These are phyloP conservation scores for Populus tremula DNA, from an alignment of 345 rosid genomes.

Conservation along the genomic window DNA sequence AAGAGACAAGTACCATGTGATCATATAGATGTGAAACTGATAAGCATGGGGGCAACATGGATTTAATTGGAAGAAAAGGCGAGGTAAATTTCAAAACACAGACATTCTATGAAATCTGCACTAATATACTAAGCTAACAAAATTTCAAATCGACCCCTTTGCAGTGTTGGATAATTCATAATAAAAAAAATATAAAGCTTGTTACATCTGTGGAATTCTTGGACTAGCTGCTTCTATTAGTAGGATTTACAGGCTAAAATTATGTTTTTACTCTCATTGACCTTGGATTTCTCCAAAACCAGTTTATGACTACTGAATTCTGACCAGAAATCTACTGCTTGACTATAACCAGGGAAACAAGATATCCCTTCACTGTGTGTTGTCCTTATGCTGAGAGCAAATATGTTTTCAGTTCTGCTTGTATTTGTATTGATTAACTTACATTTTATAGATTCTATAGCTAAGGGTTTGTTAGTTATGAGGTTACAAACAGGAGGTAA, in stretches of 20 bases:
- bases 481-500: neutral
- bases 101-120: neutral
- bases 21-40: neutral
- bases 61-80: neutral
- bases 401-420: neutral
- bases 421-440: neutral
- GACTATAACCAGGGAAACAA: neutral
- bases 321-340: neutral
- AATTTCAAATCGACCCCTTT: neutral
- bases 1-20: neutral
- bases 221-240: neutral
- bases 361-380: neutral
- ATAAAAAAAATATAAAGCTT: neutral
- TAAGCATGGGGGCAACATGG: neutral
- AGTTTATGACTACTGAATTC: neutral
- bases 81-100: neutral
- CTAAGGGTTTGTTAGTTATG: neutral
- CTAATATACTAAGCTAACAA: neutral
- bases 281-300: neutral
- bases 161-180: neutral
- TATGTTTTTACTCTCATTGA: neutral
- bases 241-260: neutral
- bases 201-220: neutral
- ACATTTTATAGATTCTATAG: neutral
- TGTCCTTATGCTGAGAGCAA: neutral